A percentile compares a stretch with the other conserved stretches of the same genome.
phyloP scores from a whole-genome alignment of 179 eudicot genomes.

The Spinacia oleracea region DNA sequence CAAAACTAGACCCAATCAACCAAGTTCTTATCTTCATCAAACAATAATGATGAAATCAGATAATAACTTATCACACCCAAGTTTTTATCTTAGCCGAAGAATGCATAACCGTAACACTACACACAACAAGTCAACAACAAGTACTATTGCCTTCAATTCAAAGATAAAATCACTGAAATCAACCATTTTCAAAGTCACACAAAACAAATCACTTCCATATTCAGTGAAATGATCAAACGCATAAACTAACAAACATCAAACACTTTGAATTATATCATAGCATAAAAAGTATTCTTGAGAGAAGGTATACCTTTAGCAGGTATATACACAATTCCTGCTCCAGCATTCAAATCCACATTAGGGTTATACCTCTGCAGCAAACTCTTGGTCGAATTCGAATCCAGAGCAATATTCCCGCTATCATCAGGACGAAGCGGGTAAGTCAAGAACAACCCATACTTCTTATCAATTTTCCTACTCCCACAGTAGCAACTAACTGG shows the following conservation, averaged over 20 bases:
- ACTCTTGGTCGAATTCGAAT: conserved; percentile 18
- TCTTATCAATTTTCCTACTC: conserved; percentile 27
- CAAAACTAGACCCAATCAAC: neutral
- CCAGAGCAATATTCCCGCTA: conserved; percentile 28
- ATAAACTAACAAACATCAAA: neutral
- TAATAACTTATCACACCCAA: neutral
- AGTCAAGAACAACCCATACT: conserved; percentile 54
- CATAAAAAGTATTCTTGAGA: neutral
- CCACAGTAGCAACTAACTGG: conserved; percentile 58
- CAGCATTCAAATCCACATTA: conserved; percentile 30
- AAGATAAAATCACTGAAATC: neutral
- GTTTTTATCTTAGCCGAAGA: neutral
- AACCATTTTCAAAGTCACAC: neutral
- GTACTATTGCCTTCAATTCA: neutral
- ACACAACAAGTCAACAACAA: neutral
- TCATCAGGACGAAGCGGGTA: conserved; percentile 45
- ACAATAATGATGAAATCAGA: neutral
- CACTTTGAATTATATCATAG: neutral
- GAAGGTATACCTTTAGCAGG: conserved; percentile 47
- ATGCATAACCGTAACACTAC: neutral
- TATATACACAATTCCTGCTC: conserved; percentile 39
- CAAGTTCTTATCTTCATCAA: neutral
- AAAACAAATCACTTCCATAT: neutral
- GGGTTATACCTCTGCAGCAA: conserved; percentile 47
- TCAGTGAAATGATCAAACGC: neutral